Percentiles rank a stretch among this genome's conserved stretches.
Conservation (phyloP, 805 yeast species). For the Tetrapisispora fleetii region DNA sequence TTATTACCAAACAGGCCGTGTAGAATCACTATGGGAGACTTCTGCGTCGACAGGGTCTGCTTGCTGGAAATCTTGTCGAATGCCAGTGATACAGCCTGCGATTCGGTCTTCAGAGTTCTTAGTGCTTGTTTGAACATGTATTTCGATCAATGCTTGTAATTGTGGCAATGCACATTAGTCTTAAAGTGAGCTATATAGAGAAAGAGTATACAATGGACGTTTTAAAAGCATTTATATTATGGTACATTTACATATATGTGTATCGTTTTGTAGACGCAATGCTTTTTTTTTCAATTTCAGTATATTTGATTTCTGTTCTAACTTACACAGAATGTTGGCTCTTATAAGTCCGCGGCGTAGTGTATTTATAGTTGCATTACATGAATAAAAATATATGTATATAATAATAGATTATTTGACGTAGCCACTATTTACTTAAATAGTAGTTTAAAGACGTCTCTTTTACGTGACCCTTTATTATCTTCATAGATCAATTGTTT, state of each 20-base stretch:
- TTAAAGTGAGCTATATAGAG: no score
- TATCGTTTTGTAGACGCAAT: no score
- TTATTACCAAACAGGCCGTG: slow-evolving; percentile 89
- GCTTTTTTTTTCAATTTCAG: no score
- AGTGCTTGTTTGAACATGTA: neutral
- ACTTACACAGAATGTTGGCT: no score
- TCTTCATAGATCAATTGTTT: slow-evolving; percentile 10
- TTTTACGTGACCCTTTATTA: slow-evolving; percentile 9
- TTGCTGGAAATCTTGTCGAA: neutral
- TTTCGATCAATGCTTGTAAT: neutral
- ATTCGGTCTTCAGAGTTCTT: neutral
- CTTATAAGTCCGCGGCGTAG: no score
- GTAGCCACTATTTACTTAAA: slow-evolving; percentile 3
- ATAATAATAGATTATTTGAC: no score
- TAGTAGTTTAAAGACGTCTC: slow-evolving; percentile 10
- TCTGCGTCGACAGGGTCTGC: neutral
- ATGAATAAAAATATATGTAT: no score
- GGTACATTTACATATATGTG: no score
- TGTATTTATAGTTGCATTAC: no score
- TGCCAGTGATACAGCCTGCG: neutral
- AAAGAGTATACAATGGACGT: no score
- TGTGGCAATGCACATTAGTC: neutral
- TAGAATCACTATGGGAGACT: slow-evolving; percentile 44
- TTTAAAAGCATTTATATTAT: no score
- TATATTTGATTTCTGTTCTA: no score